Base-by-base conservation (phyloP, 495 filamentous ascomycete genomes). In the Aeminium ludgeri region DNA sequence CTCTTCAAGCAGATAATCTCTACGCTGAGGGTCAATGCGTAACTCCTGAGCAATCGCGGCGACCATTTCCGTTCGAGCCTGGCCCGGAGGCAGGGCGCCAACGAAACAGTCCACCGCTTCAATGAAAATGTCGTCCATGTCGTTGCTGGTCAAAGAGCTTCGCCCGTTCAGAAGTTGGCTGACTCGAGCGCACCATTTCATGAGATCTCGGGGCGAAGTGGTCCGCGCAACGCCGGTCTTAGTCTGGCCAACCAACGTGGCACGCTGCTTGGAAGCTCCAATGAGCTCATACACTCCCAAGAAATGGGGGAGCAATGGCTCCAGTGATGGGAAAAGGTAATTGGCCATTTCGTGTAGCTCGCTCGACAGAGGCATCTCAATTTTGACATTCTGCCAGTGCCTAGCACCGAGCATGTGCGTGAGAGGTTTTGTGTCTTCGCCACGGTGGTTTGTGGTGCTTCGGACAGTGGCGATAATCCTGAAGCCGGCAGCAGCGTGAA, bases 41-140 rank as follows among this genome's bases (percentile, higher is more conserved):
- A 99, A 75, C 37, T 79, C 78, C 58, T 87, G 76, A 10, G 86
- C 83, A 33, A 94, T 79, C 16, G 69, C 66, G 10, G 65, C 58
- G 17, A 80, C 68, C 35, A 91, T 64, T n/a, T 65, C 54, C 11
- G 63, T 58, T 35, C 74, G 69, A n/a, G 75, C 59, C 5, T 69
- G 66, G 15, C 65, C 68, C 28, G 73, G 77, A n/a, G 80, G 74
- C 17, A 91, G 59, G 45, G 74, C 78, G 27, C 80, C 80, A 33
- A 80, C 74, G 59, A 95, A 94, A 45, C 85, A 82, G 55, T 96
- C 89, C 27, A 82, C 66, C 4, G 84, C 76, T 53, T 96, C 91
- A 53, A 91, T 65, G 53, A 95, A 92, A 51, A 95, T 91, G 31
- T 77, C 72, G 49, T 94, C 84, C 52, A 76, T 61, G 57, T 94